Evolutionary conservation across 176 grass and related monocot species (phyloP).

Genomic region (Eragrostis nindensis): DNA sequence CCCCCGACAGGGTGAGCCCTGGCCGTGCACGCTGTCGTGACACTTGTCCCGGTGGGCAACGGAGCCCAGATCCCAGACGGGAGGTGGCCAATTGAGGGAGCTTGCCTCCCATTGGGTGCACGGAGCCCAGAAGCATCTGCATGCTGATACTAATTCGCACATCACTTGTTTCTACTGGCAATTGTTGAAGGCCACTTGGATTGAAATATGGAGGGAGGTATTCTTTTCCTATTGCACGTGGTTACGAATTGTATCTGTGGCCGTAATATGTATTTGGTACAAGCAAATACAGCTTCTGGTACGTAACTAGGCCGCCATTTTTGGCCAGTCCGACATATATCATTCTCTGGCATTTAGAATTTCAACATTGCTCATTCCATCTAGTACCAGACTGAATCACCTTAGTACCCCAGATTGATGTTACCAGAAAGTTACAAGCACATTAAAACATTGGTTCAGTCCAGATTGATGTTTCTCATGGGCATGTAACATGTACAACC

Average conservation of each 20-base stretch:
- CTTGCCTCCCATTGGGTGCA: too few species aligned
- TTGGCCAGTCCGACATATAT: too few species aligned
- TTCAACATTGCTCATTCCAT: too few species aligned
- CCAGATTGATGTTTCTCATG: background rate
- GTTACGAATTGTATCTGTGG: background rate
- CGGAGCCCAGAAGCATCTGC: too few species aligned
- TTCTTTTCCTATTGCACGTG: background rate
- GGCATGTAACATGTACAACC: conserved; percentile 34
- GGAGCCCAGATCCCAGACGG: background rate
- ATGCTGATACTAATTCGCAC: background rate
- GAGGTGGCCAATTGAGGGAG: background rate
- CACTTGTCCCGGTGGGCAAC: conserved; percentile 43
- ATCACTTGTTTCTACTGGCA: background rate
- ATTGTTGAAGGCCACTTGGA: background rate
- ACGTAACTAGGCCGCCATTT: too few species aligned
- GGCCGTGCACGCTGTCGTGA: conserved; percentile 52
- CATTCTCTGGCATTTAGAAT: too few species aligned
- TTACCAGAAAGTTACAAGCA: background rate
- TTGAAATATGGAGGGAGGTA: background rate
- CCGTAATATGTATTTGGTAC: background rate
- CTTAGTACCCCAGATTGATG: background rate
- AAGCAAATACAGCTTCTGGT: too few species aligned
- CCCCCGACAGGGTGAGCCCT: conserved; percentile 38
- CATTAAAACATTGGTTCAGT: background rate
- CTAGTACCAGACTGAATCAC: background rate